Percentiles rank a stretch among this genome's conserved stretches.
Evolutionary conservation across 176 grass and related monocot genomes (phyloP).

Genomic region (Tillandsia fasciculata): DNA sequence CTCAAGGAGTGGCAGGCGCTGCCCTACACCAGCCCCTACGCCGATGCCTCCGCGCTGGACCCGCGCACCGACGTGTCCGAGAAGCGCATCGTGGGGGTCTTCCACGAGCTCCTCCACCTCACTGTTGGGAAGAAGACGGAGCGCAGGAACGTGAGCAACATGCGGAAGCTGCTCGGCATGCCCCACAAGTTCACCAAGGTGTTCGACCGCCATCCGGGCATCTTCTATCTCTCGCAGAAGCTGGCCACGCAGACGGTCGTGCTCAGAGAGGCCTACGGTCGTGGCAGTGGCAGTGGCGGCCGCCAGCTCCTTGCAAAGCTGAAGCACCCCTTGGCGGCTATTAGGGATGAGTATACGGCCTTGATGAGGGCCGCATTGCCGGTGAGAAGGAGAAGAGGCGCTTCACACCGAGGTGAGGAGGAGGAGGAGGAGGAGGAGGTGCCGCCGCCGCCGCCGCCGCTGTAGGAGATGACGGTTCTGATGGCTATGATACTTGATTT

Average conservation of each 20-base stretch:
- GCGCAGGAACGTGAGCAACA: slow-evolving; percentile 61
- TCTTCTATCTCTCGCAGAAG: slow-evolving; percentile 64
- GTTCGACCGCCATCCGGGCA: slow-evolving; percentile 65
- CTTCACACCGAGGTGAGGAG: slow-evolving; percentile 14
- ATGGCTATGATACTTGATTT: neutral
- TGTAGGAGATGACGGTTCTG: neutral
- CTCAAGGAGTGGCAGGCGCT: slow-evolving; percentile 60
- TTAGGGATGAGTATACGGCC: slow-evolving; percentile 52
- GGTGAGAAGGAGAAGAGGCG: slow-evolving; percentile 18
- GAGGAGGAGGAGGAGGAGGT: neutral
- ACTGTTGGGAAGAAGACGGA: slow-evolving; percentile 59
- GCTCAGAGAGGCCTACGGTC: slow-evolving; percentile 55
- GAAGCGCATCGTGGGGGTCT: slow-evolving; percentile 69
- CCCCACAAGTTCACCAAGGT: slow-evolving; percentile 88
- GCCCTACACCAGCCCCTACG: slow-evolving; percentile 59
- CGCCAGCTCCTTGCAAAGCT: slow-evolving; percentile 34
- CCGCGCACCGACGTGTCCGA: slow-evolving; percentile 58
- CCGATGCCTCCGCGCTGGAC: slow-evolving; percentile 45
- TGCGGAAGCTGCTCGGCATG: slow-evolving; percentile 58
- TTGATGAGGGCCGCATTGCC: slow-evolving; percentile 35
- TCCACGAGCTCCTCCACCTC: slow-evolving; percentile 75
- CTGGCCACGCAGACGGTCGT: slow-evolving; percentile 55
- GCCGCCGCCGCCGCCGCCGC: neutral
- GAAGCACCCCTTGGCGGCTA: slow-evolving; percentile 41
- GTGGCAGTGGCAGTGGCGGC: slow-evolving; percentile 18